Evolutionary conservation across 2,329 filamentous ascomycete species (phyloP).

Genomic region (Diaporthe australafricana): DNA sequence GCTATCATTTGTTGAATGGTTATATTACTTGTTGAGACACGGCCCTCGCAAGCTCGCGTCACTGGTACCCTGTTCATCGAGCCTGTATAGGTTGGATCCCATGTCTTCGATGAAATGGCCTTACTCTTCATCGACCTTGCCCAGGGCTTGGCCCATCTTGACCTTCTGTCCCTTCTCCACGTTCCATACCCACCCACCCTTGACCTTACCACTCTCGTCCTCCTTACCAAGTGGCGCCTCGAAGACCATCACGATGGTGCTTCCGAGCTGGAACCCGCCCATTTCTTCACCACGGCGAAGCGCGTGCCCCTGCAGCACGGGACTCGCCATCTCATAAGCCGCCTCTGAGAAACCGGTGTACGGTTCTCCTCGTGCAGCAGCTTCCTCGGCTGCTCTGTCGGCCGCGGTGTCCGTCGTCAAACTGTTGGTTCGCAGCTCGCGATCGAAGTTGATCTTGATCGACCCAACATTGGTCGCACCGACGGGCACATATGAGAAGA

Average conservation of each 20-base stretch:
- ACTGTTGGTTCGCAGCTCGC: constrained; percentile 92
- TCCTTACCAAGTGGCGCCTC: constrained; percentile 84
- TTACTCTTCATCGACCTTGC: constrained; percentile 68
- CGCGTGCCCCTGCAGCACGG: constrained; percentile 84
- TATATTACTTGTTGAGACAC: neutral
- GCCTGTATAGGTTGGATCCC: neutral
- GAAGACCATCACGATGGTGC: constrained; percentile 94
- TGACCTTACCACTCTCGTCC: constrained; percentile 60
- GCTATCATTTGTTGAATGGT: neutral
- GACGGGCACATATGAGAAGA: constrained; percentile 96
- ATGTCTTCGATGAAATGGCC: neutral
- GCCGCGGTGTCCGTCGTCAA: constrained; percentile 93
- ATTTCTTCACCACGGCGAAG: constrained; percentile 93
- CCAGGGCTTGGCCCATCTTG: constrained; percentile 89
- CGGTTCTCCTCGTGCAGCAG: constrained; percentile 78
- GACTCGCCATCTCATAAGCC: constrained; percentile 83
- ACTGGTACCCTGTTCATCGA: neutral
- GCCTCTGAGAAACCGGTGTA: constrained; percentile 95
- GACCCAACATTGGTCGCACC: constrained; percentile 97
- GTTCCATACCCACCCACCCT: constrained; percentile 83
- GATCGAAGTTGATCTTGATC: constrained; percentile 97
- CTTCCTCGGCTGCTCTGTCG: constrained; percentile 85
- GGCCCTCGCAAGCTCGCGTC: no score
- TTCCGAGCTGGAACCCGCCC: constrained; percentile 96
- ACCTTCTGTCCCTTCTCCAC: constrained; percentile 89